A percentile compares a stretch with the other conserved stretches of the same genome.
These are phyloP conservation scores for Cynara cardunculus DNA, from an alignment of 129 eudicot species.

Conservation along the genomic window DNA sequence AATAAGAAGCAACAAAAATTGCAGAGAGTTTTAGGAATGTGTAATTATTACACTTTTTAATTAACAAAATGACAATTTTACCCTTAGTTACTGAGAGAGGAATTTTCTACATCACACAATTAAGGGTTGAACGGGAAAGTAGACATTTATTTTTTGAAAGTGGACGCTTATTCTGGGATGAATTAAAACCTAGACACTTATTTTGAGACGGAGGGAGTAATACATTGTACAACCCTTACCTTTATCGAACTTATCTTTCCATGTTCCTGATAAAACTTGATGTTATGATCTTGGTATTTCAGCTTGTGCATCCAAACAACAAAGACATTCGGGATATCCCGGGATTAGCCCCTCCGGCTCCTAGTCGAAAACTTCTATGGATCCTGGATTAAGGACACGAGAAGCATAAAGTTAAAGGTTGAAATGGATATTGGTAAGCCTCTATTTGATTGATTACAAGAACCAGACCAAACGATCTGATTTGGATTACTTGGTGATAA, in stretches of 20 bases:
- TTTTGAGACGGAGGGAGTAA: too few species aligned
- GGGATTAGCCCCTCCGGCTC: constrained; percentile 92
- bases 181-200: too few species aligned
- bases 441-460: background rate
- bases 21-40: too few species aligned
- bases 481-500: background rate
- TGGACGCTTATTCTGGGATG: too few species aligned
- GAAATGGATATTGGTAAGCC: constrained; percentile 1
- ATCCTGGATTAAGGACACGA: constrained; percentile 25
- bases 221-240: background rate
- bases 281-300: constrained; percentile 21
- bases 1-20: background rate
- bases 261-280: background rate
- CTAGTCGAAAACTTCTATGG: constrained; percentile 67
- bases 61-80: too few species aligned
- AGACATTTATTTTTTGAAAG: too few species aligned
- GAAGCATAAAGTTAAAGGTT: constrained; percentile 3
- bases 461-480: constrained; percentile 7
- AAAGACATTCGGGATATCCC: constrained; percentile 81
- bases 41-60: too few species aligned
- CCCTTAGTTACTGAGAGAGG: too few species aligned
- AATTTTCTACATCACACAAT: too few species aligned
- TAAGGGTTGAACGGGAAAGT: too few species aligned
- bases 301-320: constrained; percentile 81
- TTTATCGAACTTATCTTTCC: background rate